Evolutionary conservation across 2,329 filamentous ascomycete genomes (phyloP).

Genomic region (Paecilomyces dactylethromorphus): DNA sequence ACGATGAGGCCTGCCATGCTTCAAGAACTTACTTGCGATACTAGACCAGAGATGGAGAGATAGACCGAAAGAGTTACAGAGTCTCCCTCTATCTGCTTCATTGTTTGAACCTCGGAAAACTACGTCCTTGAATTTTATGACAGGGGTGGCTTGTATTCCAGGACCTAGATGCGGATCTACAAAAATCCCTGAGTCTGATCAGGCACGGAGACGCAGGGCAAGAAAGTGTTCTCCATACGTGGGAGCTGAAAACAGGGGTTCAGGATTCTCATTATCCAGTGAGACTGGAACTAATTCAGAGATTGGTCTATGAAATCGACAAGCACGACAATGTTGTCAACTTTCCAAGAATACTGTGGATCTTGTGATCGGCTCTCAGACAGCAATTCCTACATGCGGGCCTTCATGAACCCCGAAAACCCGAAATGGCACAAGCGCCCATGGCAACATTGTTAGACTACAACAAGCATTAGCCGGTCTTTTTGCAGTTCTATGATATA

Average conservation of each 20-base stretch:
- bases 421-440: neutral
- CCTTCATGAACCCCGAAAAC: neutral
- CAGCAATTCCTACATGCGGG: neutral
- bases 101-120: neutral
- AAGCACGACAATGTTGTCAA: neutral
- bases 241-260: neutral
- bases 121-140: neutral
- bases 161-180: neutral
- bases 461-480: neutral
- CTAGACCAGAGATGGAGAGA: neutral
- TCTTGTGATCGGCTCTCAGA: neutral
- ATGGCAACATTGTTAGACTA: neutral
- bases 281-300: neutral
- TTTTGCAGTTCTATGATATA: neutral
- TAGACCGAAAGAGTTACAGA: neutral
- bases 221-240: neutral
- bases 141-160: neutral
- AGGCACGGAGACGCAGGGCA: too few relatives aligned
- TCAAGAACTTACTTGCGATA: neutral
- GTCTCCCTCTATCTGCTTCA: neutral
- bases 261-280: neutral
- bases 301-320: neutral
- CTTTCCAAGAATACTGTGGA: neutral
- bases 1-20: neutral
- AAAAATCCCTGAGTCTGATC: neutral